Evolutionary conservation across 164 flowering plant species (phyloP), one percentile per base, ranked within the genome.

Genomic region (Tinospora cordifolia): DNA sequence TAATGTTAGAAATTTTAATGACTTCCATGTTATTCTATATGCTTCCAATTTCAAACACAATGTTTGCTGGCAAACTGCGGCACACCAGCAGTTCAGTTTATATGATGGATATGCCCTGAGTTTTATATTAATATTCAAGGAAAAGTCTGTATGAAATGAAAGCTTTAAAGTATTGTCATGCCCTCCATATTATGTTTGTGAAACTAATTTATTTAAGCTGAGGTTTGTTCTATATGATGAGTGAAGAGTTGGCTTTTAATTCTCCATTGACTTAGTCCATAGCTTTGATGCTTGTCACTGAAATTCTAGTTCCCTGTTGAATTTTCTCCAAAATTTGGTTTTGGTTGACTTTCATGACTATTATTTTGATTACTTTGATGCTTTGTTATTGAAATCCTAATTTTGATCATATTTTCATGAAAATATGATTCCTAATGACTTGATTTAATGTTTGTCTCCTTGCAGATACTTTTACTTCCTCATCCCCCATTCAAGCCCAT

Each of bases 381-480:
- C 54, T 47, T 47, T 47, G 54, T 47, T 47, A 19, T 19, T 47
- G 54, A 47, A 47, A 47, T 3, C 19, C 19, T 47, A 47, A 19
- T 54, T 54, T 54, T 21, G 7, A 5, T 24, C n/a, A 54, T 54
- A 19, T 54, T 2, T 54, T 8, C 60, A 54, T 54, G n/a, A n/a
- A 19, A n/a, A 15, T 54, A 19, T 21, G 19, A 15, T 54, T 24
- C 60, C 21, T 3, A 22, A 8, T 21, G 12, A 44, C 47, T 44
- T 54, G 21, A 54, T 19, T 54, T n/a, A 19, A 54, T 54, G 24
- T 34, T 1, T 40, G 17, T 62, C 63, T 73, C 77, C 36, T 49
- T 87, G 84, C 99, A 95, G 98, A 76, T 95, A 47, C 97, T 95
- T 72, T 75, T 92, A 77, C 83, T 95, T 62, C 99, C 99, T 57